These are phyloP conservation scores for Hypoxylon sp. DNA, from an alignment of 2,329 filamentous ascomycete species.

Conservation along the genomic window DNA sequence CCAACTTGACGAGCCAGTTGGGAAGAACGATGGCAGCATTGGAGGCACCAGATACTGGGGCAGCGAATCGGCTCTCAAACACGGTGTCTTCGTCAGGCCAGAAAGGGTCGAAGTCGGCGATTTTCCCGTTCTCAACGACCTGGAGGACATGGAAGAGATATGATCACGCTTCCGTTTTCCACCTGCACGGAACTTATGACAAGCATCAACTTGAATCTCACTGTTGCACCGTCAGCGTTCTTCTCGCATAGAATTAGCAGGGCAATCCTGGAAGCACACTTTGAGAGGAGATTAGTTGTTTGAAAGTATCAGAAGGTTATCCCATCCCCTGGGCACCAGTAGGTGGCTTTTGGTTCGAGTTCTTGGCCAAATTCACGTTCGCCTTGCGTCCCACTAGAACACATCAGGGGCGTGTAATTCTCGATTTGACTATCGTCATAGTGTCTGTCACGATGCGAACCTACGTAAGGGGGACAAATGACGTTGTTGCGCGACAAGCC, in stretches of 20 bases:
- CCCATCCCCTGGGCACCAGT: neutral
- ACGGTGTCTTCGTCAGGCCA: constrained; percentile 82
- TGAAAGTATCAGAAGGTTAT: neutral
- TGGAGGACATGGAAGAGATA: constrained; percentile 83
- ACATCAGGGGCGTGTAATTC: neutral
- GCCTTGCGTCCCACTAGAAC: too few relatives aligned
- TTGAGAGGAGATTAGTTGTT: neutral
- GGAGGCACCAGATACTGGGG: constrained; percentile 77
- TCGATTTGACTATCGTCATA: neutral
- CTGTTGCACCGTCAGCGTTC: neutral
- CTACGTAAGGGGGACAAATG: too few relatives aligned
- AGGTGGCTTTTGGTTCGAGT: neutral
- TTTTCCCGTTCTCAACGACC: constrained; percentile 76
- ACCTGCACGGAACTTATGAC: neutral
- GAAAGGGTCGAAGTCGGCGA: constrained; percentile 83
- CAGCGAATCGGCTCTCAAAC: constrained; percentile 71
- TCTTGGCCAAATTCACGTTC: neutral
- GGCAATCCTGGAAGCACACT: neutral
- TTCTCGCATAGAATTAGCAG: neutral
- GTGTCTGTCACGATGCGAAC: too few relatives aligned
- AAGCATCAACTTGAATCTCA: neutral
- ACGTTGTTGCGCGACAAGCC: too few relatives aligned
- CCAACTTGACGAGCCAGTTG: constrained; percentile 81
- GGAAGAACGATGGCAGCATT: constrained; percentile 85
- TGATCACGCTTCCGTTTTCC: constrained; percentile 52